Evolutionary conservation across 73 alveolate species (phyloP).

Genomic region (Breviolum minutum): DNA sequence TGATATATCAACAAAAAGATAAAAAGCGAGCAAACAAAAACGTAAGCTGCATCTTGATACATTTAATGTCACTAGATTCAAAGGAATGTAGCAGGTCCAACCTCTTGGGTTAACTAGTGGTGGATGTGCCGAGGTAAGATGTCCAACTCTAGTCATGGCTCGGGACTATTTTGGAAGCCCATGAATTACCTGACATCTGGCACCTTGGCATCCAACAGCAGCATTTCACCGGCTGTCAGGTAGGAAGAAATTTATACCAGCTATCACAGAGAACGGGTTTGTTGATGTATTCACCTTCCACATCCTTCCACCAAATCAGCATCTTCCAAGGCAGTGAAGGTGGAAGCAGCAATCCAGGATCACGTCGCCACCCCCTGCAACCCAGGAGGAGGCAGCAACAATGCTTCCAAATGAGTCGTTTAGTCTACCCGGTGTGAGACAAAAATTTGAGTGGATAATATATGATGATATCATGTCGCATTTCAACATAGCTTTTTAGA

Average conservation of each 20-base stretch:
- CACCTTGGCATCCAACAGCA: not conserved
- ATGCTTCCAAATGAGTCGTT: too few species aligned
- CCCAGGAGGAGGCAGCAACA: not conserved
- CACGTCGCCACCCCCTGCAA: not conserved
- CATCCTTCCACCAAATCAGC: too few species aligned
- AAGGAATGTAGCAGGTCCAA: not conserved
- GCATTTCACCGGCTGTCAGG: too few species aligned
- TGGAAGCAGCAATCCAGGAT: not conserved
- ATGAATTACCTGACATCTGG: conserved; percentile 49
- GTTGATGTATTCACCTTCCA: too few species aligned
- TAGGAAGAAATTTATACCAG: too few species aligned
- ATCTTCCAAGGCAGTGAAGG: not conserved
- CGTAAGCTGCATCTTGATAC: too few species aligned
- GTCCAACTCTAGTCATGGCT: conserved; percentile 74
- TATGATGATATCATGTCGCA: too few species aligned
- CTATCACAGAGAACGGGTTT: too few species aligned
- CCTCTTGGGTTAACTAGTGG: not conserved
- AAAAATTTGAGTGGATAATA: too few species aligned
- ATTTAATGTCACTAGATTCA: not conserved
- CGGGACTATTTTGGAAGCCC: conserved; percentile 76
- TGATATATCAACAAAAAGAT: not conserved
- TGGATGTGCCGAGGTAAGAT: not conserved
- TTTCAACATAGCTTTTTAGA: too few species aligned
- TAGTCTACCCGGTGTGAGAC: too few species aligned
- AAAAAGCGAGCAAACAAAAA: not conserved